Conservation (phyloP, 805 yeast genomes). For the Cyberlindnera maritima region DNA sequence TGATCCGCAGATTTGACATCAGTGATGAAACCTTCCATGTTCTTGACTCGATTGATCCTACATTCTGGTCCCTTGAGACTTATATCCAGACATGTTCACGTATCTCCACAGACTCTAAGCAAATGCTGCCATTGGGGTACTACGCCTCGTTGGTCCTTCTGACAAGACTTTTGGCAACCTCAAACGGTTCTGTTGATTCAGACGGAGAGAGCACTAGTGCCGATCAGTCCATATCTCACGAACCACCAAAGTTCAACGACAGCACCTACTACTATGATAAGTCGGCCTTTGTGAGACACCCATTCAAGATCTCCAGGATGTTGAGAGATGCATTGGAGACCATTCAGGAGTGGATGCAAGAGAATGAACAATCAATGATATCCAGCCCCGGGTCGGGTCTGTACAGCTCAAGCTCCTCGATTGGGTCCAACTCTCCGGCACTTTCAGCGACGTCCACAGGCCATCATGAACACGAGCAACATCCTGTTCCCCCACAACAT, state of each 20-base stretch:
- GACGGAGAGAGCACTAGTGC: not conserved
- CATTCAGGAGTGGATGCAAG: conserved; percentile 1
- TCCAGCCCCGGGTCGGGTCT: not conserved
- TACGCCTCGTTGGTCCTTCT: conserved; percentile 6
- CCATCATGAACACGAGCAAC: not conserved
- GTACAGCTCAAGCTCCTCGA: no score
- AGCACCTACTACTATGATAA: conserved; percentile 12
- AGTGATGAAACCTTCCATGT: conserved; percentile 4
- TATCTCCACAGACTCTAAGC: not conserved
- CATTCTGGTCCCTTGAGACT: conserved; percentile 14
- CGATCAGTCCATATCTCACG: not conserved
- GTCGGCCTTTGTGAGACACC: conserved; percentile 1
- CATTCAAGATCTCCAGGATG: conserved; percentile 4
- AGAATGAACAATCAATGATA: not conserved
- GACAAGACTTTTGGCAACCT: not conserved
- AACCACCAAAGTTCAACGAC: not conserved
- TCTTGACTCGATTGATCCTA: conserved; percentile 14
- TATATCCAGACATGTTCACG: conserved; percentile 9
- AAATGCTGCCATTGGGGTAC: conserved; percentile 8
- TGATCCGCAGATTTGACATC: conserved; percentile 1
- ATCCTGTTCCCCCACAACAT: not conserved
- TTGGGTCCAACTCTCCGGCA: not conserved
- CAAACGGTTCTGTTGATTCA: not conserved
- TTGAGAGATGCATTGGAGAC: conserved; percentile 4
- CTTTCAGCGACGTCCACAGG: not conserved